These are phyloP conservation scores for Epicoccum nigrum DNA, from an alignment of 2,329 filamentous ascomycete genomes.

Conservation along the genomic window DNA sequence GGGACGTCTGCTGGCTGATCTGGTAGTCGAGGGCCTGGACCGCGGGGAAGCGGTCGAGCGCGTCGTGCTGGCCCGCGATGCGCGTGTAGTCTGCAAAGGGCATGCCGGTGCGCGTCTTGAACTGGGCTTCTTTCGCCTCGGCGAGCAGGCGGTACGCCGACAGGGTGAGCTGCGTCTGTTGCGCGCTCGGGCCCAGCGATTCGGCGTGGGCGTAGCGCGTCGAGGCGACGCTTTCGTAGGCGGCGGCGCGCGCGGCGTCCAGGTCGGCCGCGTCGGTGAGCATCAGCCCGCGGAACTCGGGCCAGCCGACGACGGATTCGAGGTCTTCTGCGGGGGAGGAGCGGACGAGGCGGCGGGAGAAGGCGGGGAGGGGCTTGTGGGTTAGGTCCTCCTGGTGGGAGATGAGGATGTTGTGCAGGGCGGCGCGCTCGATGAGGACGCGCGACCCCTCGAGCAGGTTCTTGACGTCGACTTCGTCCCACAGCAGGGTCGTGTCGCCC, in stretches of 20 bases:
- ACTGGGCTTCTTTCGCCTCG: slow-evolving; percentile 37
- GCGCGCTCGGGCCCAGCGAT: slow-evolving; percentile 23
- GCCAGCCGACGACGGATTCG: slow-evolving; percentile 34
- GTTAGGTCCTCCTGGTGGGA: slow-evolving; percentile 39
- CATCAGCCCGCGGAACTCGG: slow-evolving; percentile 35
- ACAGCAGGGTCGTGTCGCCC: slow-evolving; percentile 70
- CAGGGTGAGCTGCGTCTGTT: slow-evolving; percentile 28
- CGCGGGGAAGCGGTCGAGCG: slow-evolving; percentile 16
- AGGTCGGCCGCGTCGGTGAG: slow-evolving; percentile 26
- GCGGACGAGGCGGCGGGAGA: slow-evolving; percentile 28
- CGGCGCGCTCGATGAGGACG: slow-evolving; percentile 83
- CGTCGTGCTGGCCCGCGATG: slow-evolving; percentile 2
- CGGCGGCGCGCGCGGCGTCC: slow-evolving; percentile 28
- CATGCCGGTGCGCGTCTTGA: slow-evolving; percentile 27
- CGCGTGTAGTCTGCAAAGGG: slow-evolving; percentile 24
- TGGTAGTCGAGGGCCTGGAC: slow-evolving; percentile 30
- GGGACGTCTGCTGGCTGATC: slow-evolving; percentile 23
- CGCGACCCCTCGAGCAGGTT: slow-evolving; percentile 84
- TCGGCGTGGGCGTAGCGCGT: slow-evolving; percentile 31
- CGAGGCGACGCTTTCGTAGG: slow-evolving; percentile 35
- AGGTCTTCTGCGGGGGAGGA: slow-evolving; percentile 28
- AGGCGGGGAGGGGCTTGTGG: slow-evolving; percentile 28
- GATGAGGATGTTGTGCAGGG: slow-evolving; percentile 74
- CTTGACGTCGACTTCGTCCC: slow-evolving; percentile 92
- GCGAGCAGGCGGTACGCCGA: slow-evolving; percentile 39